A percentile compares a stretch with the other conserved stretches of the same genome.
Evolutionary conservation across 2,329 filamentous ascomycete species (phyloP).

Genomic region (Claviceps pazoutovae): DNA sequence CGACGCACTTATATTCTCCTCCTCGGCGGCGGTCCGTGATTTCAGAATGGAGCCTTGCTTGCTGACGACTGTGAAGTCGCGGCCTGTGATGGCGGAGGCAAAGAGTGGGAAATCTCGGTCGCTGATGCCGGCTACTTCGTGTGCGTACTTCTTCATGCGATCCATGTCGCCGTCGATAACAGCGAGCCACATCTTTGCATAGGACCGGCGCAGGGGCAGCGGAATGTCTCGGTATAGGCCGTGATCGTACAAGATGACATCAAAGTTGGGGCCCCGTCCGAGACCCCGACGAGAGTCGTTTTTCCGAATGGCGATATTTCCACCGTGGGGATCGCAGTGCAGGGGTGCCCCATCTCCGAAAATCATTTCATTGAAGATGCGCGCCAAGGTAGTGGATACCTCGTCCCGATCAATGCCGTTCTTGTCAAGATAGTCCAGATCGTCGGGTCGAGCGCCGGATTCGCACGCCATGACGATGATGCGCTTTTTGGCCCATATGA

Average conservation of each 20-base stretch:
- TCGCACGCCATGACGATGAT: constrained; percentile 95
- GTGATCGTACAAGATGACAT: constrained; percentile 92
- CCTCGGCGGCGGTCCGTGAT: constrained; percentile 59
- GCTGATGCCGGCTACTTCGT: constrained; percentile 75
- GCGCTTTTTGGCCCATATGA: constrained; percentile 76
- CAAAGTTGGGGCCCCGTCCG: constrained; percentile 58
- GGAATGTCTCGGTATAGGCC: constrained; percentile 92
- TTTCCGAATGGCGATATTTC: constrained; percentile 84
- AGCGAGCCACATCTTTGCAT: constrained; percentile 94
- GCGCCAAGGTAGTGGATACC: constrained; percentile 77
- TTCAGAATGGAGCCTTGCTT: constrained; percentile 39
- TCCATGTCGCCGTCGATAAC: constrained; percentile 80
- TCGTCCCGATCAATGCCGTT: constrained; percentile 88
- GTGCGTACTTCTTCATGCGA: constrained; percentile 76
- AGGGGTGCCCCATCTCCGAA: constrained; percentile 79
- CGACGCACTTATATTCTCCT: constrained; percentile 71
- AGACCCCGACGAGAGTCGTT: constrained; percentile 44
- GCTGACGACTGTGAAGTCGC: constrained; percentile 71
- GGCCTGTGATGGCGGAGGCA: constrained; percentile 86
- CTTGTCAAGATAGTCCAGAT: constrained; percentile 71
- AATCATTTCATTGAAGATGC: constrained; percentile 99
- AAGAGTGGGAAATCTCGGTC: constrained; percentile 91
- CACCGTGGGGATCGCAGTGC: constrained; percentile 93
- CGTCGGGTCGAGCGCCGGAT: constrained; percentile 73
- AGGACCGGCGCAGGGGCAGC: constrained; percentile 60